These are phyloP conservation scores for Globisporangium heterothallicum DNA, from an alignment of 352 stramenopile genomes.

Conservation along the genomic window DNA sequence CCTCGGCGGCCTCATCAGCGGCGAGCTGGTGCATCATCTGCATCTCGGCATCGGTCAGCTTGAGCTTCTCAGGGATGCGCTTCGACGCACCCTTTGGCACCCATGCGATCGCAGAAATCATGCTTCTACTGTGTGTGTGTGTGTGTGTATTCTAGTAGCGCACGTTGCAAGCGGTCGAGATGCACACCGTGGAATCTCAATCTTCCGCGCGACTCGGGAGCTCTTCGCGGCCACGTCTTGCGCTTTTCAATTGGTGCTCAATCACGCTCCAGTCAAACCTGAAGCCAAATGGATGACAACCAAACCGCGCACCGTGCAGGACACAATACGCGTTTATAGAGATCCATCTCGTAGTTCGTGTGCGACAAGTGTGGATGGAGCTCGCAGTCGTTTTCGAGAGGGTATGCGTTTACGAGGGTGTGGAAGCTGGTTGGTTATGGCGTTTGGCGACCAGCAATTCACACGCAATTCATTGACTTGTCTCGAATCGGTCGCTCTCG, in stretches of 20 bases:
- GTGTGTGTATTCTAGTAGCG: conserved; percentile 2
- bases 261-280: conserved; percentile 13
- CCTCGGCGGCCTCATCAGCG: conserved; percentile 63
- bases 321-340: neutral
- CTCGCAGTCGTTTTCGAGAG: neutral
- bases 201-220: neutral
- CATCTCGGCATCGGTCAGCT: conserved; percentile 79
- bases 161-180: neutral
- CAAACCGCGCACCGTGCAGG: neutral
- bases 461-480: conserved; percentile 7
- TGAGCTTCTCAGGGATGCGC: conserved; percentile 79
- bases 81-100: conserved; percentile 47
- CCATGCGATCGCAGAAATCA: conserved; percentile 61
- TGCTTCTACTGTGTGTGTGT: conserved; percentile 25
- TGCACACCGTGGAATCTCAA: neutral
- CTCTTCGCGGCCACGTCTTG: too few species aligned
- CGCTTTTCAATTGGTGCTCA: conserved; percentile 6
- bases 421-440: neutral
- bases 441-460: neutral
- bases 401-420: neutral
- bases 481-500: neutral
- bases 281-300: conserved; percentile 6
- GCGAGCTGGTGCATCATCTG: conserved; percentile 75
- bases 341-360: neutral
- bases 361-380: neutral